Evolutionary conservation across 1,139 yeast species (phyloP).

Genomic region (Candida sp.): DNA sequence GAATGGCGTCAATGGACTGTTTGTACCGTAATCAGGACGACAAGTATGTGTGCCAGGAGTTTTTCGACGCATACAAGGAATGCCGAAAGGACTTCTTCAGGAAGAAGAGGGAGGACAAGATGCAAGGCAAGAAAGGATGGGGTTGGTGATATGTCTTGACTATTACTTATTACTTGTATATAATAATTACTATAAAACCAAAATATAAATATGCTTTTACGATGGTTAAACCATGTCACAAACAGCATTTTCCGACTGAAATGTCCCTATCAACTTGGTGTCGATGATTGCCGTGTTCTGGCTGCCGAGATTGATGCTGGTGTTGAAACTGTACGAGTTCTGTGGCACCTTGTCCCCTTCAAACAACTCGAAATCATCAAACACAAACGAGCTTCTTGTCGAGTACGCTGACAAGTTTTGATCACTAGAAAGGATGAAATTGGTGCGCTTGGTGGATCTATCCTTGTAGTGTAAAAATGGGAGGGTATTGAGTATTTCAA

Average conservation of each 20-base stretch:
- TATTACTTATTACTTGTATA: conserved; percentile 1
- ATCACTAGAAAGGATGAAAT: conserved; percentile 11
- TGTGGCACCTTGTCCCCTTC: conserved; percentile 11
- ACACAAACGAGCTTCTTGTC: conserved; percentile 13
- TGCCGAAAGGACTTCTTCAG: conserved; percentile 83
- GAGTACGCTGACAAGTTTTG: conserved; percentile 5
- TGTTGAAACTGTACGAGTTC: conserved; percentile 13
- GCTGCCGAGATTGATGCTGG: conserved; percentile 2
- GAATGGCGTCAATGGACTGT: conserved; percentile 86
- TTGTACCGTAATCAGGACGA: conserved; percentile 77
- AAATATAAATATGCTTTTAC: neutral
- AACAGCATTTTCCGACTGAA: conserved; percentile 6
- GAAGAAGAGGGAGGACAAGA: conserved; percentile 40
- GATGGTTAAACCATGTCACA: conserved; percentile 9
- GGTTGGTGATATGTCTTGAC: conserved; percentile 26
- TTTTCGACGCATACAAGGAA: conserved; percentile 91
- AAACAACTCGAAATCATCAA: conserved; percentile 17
- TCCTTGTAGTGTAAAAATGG: conserved; percentile 19
- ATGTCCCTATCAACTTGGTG: conserved; percentile 10
- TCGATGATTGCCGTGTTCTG: conserved; percentile 6
- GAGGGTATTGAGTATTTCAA: conserved; percentile 25
- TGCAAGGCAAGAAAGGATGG: conserved; percentile 51
- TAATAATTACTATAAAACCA: neutral
- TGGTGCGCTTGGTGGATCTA: conserved; percentile 9
- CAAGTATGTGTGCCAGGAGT: conserved; percentile 76